phyloP scores from a whole-genome alignment of 192 early-diverging fungal species.

The Entrophospora sp. region DNA sequence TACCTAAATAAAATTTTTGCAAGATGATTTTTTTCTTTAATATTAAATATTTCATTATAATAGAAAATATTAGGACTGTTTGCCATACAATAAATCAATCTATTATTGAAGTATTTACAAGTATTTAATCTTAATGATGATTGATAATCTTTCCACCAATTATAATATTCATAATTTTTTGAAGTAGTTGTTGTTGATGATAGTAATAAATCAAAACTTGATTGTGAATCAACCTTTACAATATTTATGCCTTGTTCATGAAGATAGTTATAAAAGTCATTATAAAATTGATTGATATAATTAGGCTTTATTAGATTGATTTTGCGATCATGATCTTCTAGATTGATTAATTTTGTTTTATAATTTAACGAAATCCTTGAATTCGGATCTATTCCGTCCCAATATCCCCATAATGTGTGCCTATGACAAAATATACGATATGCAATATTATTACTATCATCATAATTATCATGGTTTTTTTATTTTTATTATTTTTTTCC shows the following conservation, averaged over 20 bases:
- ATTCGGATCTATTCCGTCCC: constrained; percentile 40
- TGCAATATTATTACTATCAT: no score
- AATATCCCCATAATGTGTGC: constrained; percentile 47
- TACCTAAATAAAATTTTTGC: constrained; percentile 20
- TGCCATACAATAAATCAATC: constrained; percentile 47
- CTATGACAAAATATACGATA: neutral
- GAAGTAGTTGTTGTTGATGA: no score
- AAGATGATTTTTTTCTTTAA: no score
- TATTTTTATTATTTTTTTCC: no score
- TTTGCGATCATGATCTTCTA: constrained; percentile 16
- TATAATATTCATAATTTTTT: neutral
- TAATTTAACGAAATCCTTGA: constrained; percentile 23
- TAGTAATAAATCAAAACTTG: constrained; percentile 41
- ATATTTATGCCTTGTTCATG: constrained; percentile 34
- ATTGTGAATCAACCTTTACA: constrained; percentile 50
- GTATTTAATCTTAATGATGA: constrained; percentile 31
- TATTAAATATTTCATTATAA: no score
- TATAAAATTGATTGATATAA: constrained; percentile 31
- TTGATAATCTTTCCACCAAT: constrained; percentile 32
- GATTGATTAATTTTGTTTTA: constrained; percentile 22
- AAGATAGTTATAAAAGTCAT: constrained; percentile 44
- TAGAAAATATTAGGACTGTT: constrained; percentile 36
- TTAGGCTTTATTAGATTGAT: constrained; percentile 23
- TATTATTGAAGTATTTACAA: constrained; percentile 30
- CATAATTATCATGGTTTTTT: no score